Evolutionary conservation across 75 land plant species (phyloP).

Genomic region (Isoetes taiwanensis): DNA sequence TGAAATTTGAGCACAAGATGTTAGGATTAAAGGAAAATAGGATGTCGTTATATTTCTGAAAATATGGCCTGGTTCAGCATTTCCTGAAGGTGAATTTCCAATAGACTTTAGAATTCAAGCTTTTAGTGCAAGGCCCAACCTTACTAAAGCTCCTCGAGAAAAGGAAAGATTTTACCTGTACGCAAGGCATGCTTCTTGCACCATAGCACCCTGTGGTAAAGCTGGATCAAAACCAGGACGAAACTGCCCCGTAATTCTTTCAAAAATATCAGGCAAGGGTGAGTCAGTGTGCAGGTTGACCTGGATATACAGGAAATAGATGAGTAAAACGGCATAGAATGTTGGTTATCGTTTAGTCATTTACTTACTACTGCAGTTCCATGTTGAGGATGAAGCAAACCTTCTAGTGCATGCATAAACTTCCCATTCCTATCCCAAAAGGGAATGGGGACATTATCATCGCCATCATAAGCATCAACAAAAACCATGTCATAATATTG

Average conservation of each 20-base stretch:
- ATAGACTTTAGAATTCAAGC: too few relatives aligned
- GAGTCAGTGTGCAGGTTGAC: conserved; percentile 31
- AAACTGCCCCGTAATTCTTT: conserved; percentile 21
- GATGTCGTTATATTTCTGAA: too few relatives aligned
- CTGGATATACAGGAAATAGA: conserved; percentile 8
- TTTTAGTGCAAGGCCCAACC: too few relatives aligned
- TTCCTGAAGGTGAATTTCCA: too few relatives aligned
- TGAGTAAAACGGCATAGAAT: neutral
- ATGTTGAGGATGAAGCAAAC: conserved; percentile 52
- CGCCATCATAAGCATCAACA: conserved; percentile 91
- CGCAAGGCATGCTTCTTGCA: conserved; percentile 18
- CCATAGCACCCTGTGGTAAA: conserved; percentile 22
- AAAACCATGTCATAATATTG: conserved; percentile 66
- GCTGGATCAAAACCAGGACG: conserved; percentile 26
- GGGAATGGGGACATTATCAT: conserved; percentile 62
- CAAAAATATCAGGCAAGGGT: conserved; percentile 12
- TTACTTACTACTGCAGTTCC: conserved; percentile 74
- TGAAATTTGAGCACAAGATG: too few relatives aligned
- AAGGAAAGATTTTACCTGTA: too few relatives aligned
- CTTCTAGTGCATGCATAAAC: conserved; percentile 42
- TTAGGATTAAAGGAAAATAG: too few relatives aligned
- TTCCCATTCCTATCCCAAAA: conserved; percentile 61
- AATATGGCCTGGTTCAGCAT: too few relatives aligned
- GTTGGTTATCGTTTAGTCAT: neutral
- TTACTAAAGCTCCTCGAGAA: too few relatives aligned